Conservation (phyloP, 371 early-diverging fungal species). For the Apophysomyces variabilis region DNA sequence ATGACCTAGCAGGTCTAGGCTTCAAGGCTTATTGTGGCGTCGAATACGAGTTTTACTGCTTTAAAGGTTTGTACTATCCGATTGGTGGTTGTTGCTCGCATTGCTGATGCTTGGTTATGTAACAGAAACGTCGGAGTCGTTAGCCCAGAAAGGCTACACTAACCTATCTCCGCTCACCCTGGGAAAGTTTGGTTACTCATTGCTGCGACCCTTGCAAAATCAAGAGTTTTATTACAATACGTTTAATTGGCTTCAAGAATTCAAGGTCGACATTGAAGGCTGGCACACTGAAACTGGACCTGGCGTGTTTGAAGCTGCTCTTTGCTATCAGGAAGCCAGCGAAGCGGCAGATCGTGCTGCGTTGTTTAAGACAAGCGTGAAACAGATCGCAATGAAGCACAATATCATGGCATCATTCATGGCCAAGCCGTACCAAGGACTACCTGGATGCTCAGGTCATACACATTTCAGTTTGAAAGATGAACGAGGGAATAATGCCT, state of each 20-base stretch:
- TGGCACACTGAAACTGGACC: constrained; percentile 89
- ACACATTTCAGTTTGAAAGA: constrained; percentile 76
- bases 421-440: constrained; percentile 79
- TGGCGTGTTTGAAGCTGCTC: constrained; percentile 85
- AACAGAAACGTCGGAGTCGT: constrained; percentile 69
- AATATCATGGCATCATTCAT: constrained; percentile 83
- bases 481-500: constrained; percentile 54
- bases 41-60: constrained; percentile 87
- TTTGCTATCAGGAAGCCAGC: constrained; percentile 68
- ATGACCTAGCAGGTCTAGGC: constrained; percentile 46
- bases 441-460: constrained; percentile 87
- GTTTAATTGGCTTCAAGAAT: constrained; percentile 66
- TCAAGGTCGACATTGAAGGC: constrained; percentile 75
- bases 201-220: constrained; percentile 73
- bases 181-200: constrained; percentile 87
- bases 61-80: constrained; percentile 61
- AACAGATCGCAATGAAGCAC: constrained; percentile 74
- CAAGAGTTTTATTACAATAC: constrained; percentile 76
- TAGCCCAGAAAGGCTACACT: constrained; percentile 62
- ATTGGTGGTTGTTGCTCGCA: background rate
- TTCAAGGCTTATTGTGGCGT: constrained; percentile 71
- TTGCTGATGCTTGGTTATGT: background rate
- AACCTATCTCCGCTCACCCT: constrained; percentile 64
- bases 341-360: constrained; percentile 77
- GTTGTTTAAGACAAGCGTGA: constrained; percentile 80